Base-by-base conservation (phyloP, 768 basidiomycete genomes). In the Agaricus subrufescens region DNA sequence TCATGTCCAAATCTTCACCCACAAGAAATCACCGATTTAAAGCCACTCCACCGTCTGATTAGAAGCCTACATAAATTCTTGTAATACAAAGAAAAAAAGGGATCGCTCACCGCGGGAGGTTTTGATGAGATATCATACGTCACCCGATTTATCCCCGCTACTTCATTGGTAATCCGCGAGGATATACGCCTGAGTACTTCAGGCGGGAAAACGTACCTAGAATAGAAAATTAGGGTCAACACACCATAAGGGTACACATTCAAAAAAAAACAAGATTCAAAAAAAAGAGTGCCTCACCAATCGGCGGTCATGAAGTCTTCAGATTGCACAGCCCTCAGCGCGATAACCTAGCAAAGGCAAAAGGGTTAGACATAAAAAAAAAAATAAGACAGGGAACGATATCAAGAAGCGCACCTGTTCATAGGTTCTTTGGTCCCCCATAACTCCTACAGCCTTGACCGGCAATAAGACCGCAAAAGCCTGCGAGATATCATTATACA, bases 231-330 rank as follows among this genome's bases (percentile, higher is more conserved):
- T 19, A 48, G 54, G 54, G 46, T 47, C 19, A 19, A 19, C 19
- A 19, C 19, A 19, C 19, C 19, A 19, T 19, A 19, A 19, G 29
- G 26, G 12, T 38, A 4, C 25, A 30, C 43, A 37, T 46, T 47
- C 27, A 31, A 15, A 6, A 39, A 27, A 3, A 6, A n/a, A 38
- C 46, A 6, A 30, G 27, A 42, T 49, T 42, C 46, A 8, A 11
- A 34, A 34, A 39, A 53, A 9, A 58, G 57, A 53, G 58, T 52
- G 46, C 57, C 44, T 67, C 82, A 94, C 96, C 96, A 98, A 69
- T 98, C 96, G 37, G 97, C 97, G 12, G 97, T 99, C 97, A 99
- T 99, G 68, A 99, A 99, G 70, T 99, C 97, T 68, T 98, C 96
- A n/a, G 94, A 87, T 67, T 91, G 88, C 8, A 98, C 96, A 2